A percentile compares a stretch with the other conserved stretches of the same genome.
These are phyloP conservation scores for Chrysanthemum seticuspe DNA, from an alignment of 129 eudicot genomes.

Conservation along the genomic window DNA sequence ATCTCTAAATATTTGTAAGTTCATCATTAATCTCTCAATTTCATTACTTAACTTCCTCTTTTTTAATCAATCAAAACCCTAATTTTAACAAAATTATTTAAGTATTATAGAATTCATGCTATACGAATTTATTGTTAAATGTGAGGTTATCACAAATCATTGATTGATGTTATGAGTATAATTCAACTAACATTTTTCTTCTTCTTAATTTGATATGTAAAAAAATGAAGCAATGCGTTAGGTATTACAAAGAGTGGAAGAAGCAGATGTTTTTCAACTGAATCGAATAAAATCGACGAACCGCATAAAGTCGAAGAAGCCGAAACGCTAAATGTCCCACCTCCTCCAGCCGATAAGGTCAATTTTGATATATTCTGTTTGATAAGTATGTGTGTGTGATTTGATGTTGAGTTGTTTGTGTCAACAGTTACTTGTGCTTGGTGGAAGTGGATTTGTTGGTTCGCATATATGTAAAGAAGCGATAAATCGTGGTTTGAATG, in stretches of 20 bases:
- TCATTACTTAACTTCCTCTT: too few species aligned
- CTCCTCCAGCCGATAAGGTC: constrained; percentile 86
- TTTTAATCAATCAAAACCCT: too few species aligned
- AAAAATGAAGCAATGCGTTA: constrained; percentile 31
- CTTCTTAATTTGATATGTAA: too few species aligned
- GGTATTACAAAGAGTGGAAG: constrained; percentile 45
- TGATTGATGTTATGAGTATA: too few species aligned
- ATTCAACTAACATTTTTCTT: too few species aligned
- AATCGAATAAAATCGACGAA: constrained; percentile 52
- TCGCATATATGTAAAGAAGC: constrained; percentile 94
- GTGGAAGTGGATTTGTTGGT: constrained; percentile 97
- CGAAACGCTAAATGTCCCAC: constrained; percentile 66
- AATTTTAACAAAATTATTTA: too few species aligned
- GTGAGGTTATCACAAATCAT: too few species aligned
- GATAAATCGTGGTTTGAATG: constrained; percentile 61
- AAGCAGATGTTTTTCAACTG: constrained; percentile 58
- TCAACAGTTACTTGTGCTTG: constrained; percentile 80
- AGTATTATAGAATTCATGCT: too few species aligned
- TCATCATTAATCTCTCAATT: too few species aligned
- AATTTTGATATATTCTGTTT: background rate
- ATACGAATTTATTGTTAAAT: too few species aligned
- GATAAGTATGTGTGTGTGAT: background rate
- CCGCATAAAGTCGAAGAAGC: constrained; percentile 69
- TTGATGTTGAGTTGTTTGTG: constrained; percentile 1
- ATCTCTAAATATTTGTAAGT: too few species aligned